Evolutionary conservation across 2,329 filamentous ascomycete species (phyloP).

Genomic region (Hymenoscyphus scutula): DNA sequence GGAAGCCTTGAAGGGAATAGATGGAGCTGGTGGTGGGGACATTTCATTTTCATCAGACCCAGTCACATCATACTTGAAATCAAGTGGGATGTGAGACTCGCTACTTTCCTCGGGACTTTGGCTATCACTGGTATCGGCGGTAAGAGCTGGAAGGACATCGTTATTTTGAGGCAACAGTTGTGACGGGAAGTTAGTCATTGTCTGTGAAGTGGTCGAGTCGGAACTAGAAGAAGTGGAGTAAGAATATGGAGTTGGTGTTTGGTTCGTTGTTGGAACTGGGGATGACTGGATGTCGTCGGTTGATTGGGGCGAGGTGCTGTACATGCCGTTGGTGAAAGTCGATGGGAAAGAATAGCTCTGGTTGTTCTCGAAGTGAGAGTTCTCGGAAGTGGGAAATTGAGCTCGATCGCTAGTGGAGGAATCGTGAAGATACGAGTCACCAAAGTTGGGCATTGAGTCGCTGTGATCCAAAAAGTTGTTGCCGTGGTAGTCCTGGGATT

Average conservation of each 20-base stretch:
- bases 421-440: slow-evolving; percentile 20
- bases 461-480: slow-evolving; percentile 18
- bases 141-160: slow-evolving; percentile 15
- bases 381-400: slow-evolving; percentile 27
- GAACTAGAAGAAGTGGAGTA: slow-evolving; percentile 20
- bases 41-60: slow-evolving; percentile 22
- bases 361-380: slow-evolving; percentile 14
- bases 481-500: slow-evolving; percentile 23
- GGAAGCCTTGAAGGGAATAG: slow-evolving; percentile 32
- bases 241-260: slow-evolving; percentile 27
- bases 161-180: slow-evolving; percentile 21
- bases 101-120: slow-evolving; percentile 26
- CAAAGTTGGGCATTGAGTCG: slow-evolving; percentile 20
- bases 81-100: slow-evolving; percentile 19
- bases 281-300: slow-evolving; percentile 19
- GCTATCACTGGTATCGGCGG: slow-evolving; percentile 20
- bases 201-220: slow-evolving; percentile 17
- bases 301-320: slow-evolving; percentile 20
- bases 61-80: slow-evolving; percentile 26
- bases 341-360: slow-evolving; percentile 24
- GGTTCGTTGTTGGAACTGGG: slow-evolving; percentile 18
- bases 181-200: slow-evolving; percentile 27
- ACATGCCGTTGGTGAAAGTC: slow-evolving; percentile 21
- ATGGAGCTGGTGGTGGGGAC: slow-evolving; percentile 27
- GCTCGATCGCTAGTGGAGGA: slow-evolving; percentile 25